These are phyloP conservation scores for Rhynchosporium graminicola DNA, from an alignment of 2,329 filamentous ascomycete species.

Conservation along the genomic window DNA sequence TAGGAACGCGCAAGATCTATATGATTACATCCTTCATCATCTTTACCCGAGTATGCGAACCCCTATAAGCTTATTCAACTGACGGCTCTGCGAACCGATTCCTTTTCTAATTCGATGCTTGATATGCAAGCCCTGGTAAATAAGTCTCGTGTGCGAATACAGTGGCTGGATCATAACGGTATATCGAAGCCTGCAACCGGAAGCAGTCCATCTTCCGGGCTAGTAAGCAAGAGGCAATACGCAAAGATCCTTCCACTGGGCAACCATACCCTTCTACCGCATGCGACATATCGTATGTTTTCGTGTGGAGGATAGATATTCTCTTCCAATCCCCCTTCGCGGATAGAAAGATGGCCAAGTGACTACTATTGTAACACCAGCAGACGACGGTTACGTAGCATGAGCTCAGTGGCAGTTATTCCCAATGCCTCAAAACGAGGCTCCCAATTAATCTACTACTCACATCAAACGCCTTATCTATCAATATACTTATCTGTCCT, in stretches of 20 bases:
- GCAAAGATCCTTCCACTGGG: not conserved
- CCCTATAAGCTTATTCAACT: not conserved
- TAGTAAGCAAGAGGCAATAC: not conserved
- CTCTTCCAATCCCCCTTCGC: not conserved
- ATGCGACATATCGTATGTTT: not conserved
- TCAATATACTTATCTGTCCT: conserved; percentile 14
- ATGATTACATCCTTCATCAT: not conserved
- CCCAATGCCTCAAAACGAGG: conserved; percentile 18
- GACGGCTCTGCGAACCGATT: not conserved
- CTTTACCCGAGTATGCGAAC: conserved; percentile 4
- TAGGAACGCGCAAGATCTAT: conserved; percentile 6
- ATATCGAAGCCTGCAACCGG: not conserved
- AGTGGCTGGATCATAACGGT: not conserved
- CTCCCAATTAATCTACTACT: conserved; percentile 18
- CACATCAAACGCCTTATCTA: not conserved
- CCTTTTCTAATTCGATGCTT: conserved; percentile 13
- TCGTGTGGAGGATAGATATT: not conserved
- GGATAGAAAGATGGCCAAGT: not conserved
- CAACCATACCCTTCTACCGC: not conserved
- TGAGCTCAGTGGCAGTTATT: conserved; percentile 16
- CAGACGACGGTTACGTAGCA: not conserved
- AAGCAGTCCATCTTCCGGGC: not conserved
- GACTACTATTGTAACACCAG: no score
- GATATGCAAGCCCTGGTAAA: conserved; percentile 13
- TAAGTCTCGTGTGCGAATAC: conserved; percentile 2